phyloP scores from a whole-genome alignment of 2,329 filamentous ascomycete species.

The Decorospora gaudefroyi region DNA sequence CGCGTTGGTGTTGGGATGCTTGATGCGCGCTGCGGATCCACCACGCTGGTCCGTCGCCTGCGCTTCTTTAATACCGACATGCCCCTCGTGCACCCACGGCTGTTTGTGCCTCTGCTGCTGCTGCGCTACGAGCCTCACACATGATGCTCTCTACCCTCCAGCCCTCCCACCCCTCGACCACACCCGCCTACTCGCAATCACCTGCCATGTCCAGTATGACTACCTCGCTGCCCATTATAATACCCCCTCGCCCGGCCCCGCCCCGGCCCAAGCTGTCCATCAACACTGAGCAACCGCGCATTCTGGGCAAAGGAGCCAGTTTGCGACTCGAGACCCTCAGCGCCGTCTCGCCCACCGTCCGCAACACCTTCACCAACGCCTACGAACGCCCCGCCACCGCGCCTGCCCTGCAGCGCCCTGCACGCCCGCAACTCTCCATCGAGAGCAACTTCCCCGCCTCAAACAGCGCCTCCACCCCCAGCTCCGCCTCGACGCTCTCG shows the following conservation, averaged over 20 bases:
- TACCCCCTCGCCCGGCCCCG: constrained; percentile 40
- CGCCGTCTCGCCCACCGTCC: constrained; percentile 62
- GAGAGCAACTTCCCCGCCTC: constrained; percentile 34
- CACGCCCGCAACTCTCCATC: constrained; percentile 42
- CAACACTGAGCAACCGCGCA: constrained; percentile 58
- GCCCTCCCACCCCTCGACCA: constrained; percentile 36
- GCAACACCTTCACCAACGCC: constrained; percentile 66
- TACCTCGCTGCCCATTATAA: constrained; percentile 54
- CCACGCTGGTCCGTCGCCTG: constrained; percentile 3
- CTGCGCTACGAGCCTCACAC: constrained; percentile 12
- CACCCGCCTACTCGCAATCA: constrained; percentile 34
- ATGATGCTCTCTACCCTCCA: constrained; percentile 47
- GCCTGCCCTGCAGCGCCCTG: constrained; percentile 30
- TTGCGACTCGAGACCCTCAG: constrained; percentile 59
- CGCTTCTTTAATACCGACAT: constrained; percentile 9
- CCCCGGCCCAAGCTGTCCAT: constrained; percentile 64
- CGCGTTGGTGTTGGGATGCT: constrained; percentile 12
- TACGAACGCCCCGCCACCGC: constrained; percentile 53
- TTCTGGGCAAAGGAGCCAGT: constrained; percentile 59
- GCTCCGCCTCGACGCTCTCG: constrained; percentile 46
- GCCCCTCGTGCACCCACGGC: constrained; percentile 5
- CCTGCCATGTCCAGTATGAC: constrained; percentile 47
- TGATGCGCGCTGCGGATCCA: constrained; percentile 10
- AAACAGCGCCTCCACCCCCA: constrained; percentile 39
- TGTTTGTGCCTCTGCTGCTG: constrained; percentile 1